phyloP scores from a whole-genome alignment of 257 asterid genomes.

The Ilex asprella region DNA sequence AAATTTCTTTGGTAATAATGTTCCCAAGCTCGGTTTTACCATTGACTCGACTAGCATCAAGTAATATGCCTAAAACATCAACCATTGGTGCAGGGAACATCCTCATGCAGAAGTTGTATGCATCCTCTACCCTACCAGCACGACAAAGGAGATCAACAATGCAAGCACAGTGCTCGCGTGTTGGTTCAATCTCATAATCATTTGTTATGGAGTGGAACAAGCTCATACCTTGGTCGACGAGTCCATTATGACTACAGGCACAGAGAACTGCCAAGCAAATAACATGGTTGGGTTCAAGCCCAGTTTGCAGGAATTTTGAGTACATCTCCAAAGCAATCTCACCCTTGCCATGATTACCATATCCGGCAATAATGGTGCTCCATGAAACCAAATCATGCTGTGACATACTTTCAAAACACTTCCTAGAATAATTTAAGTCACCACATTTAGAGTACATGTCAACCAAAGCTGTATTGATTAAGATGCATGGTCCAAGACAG shows the following conservation, averaged over 20 bases:
- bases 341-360: constrained; percentile 78
- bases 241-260: constrained; percentile 83
- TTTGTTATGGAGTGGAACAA: constrained; percentile 65
- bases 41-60: constrained; percentile 57
- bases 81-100: constrained; percentile 46
- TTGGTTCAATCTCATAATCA: constrained; percentile 52
- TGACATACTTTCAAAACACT: constrained; percentile 56
- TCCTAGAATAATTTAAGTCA: constrained; percentile 50
- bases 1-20: constrained; percentile 48
- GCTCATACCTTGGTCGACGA: constrained; percentile 51
- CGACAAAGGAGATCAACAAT: constrained; percentile 82
- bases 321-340: constrained; percentile 59
- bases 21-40: constrained; percentile 41
- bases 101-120: constrained; percentile 47
- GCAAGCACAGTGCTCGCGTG: constrained; percentile 68
- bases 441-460: constrained; percentile 95
- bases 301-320: constrained; percentile 35
- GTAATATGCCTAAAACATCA: constrained; percentile 68
- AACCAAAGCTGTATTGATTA: constrained; percentile 62
- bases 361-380: constrained; percentile 71
- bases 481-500: constrained; percentile 50
- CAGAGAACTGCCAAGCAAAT: constrained; percentile 52
- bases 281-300: constrained; percentile 55
- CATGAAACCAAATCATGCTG: constrained; percentile 58
- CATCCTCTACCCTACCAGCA: constrained; percentile 68